phyloP scores from a whole-genome alignment of 2,329 filamentous ascomycete species.

The Diplocarpon rosae region DNA sequence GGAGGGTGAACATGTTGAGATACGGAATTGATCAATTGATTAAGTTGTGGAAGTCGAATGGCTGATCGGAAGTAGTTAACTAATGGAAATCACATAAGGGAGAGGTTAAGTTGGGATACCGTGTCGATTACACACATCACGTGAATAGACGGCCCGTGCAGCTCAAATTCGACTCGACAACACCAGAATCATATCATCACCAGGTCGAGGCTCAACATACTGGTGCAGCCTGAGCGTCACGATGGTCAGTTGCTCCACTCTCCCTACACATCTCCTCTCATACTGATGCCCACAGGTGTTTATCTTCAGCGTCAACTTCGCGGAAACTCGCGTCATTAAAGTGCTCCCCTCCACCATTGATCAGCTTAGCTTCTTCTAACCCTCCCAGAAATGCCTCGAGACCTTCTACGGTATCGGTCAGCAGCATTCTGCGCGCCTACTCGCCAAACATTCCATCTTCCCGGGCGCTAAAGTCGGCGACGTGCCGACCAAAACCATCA shows the following conservation, averaged over 20 bases:
- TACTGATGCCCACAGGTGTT: conserved; percentile 42
- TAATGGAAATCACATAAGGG: too few relatives aligned
- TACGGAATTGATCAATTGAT: conserved; percentile 22
- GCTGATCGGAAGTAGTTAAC: neutral
- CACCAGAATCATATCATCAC: neutral
- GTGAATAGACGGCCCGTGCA: conserved; percentile 13
- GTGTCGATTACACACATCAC: conserved; percentile 23
- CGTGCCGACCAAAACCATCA: conserved; percentile 64
- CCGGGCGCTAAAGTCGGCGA: conserved; percentile 67
- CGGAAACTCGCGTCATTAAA: conserved; percentile 72
- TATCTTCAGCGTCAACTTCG: conserved; percentile 78
- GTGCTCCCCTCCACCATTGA: conserved; percentile 34
- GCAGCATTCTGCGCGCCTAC: conserved; percentile 57
- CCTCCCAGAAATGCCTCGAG: conserved; percentile 57
- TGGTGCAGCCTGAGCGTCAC: conserved; percentile 3
- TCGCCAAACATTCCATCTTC: conserved; percentile 85
- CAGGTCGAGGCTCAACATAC: neutral
- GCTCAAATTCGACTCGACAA: conserved; percentile 7
- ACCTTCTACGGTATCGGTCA: conserved; percentile 79
- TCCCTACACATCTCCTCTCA: neutral
- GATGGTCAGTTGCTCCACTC: conserved; percentile 17
- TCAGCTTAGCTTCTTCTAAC: conserved; percentile 1
- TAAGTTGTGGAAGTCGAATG: neutral
- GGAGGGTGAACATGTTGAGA: conserved; percentile 59
- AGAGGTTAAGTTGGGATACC: conserved; percentile 19